Evolutionary conservation across 352 stramenopile genomes (phyloP).

Genomic region (Globisporangium parvum): DNA sequence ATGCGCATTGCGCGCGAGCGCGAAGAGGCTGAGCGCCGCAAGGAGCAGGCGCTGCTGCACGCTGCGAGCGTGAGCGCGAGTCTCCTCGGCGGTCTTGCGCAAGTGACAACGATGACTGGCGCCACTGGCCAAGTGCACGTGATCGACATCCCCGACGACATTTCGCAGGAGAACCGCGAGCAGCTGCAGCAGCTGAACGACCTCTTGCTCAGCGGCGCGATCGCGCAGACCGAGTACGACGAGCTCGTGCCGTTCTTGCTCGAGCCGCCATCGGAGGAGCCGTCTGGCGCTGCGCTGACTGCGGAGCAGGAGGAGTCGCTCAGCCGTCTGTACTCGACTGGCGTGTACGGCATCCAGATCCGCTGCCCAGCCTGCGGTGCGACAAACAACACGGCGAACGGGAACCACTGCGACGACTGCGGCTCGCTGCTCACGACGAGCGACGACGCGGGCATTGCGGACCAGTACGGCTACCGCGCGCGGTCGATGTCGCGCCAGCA

Average conservation of each 20-base stretch:
- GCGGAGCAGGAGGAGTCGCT: conserved; percentile 81
- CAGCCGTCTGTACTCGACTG: conserved; percentile 65
- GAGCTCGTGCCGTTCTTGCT: conserved; percentile 85
- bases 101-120: conserved; percentile 72
- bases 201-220: conserved; percentile 73
- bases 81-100: conserved; percentile 65
- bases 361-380: conserved; percentile 79
- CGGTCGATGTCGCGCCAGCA: conserved; percentile 57
- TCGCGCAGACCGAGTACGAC: conserved; percentile 82
- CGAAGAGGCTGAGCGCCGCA: conserved; percentile 47
- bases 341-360: conserved; percentile 83
- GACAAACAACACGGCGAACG: conserved; percentile 86
- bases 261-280: conserved; percentile 53
- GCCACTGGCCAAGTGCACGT: conserved; percentile 68
- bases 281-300: conserved; percentile 57
- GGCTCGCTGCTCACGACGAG: conserved; percentile 78
- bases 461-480: conserved; percentile 52
- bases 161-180: conserved; percentile 83
- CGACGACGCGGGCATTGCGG: conserved; percentile 40
- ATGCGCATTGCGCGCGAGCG: conserved; percentile 48
- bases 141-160: conserved; percentile 75
- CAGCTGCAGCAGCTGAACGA: conserved; percentile 84
- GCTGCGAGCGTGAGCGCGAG: conserved; percentile 74
- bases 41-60: conserved; percentile 54
- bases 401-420: conserved; percentile 84